Evolutionary conservation across 2,329 filamentous ascomycete genomes (phyloP).

Genomic region (Thermothelomyces thermophilus): DNA sequence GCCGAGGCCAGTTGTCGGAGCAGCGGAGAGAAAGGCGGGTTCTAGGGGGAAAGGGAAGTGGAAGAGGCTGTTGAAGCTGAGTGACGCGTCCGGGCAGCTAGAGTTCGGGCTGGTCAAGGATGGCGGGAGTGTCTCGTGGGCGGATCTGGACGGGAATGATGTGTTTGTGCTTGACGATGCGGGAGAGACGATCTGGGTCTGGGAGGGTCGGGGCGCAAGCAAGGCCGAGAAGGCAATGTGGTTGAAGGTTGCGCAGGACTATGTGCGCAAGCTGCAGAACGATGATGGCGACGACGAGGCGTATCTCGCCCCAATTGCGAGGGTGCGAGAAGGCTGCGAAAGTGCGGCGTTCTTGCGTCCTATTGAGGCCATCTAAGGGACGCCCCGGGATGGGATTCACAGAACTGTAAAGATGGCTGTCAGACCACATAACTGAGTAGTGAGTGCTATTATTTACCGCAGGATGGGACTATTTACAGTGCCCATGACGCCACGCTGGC

Average conservation of each 20-base stretch:
- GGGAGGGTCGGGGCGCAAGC: slow-evolving; percentile 4
- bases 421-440: too few species aligned
- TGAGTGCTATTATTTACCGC: too few species aligned
- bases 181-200: slow-evolving; percentile 2
- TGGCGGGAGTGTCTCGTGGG: not conserved
- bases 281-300: slow-evolving; percentile 29
- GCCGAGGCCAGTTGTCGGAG: not conserved
- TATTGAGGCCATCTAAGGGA: slow-evolving; percentile 28
- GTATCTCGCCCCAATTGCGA: slow-evolving; percentile 46
- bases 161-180: slow-evolving; percentile 7
- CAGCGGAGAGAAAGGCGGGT: not conserved
- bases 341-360: slow-evolving; percentile 45
- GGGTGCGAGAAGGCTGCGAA: slow-evolving; percentile 52
- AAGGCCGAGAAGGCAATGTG: slow-evolving; percentile 7
- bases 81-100: slow-evolving; percentile 1
- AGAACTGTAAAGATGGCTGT: too few species aligned
- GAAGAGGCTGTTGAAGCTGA: slow-evolving; percentile 8
- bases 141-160: slow-evolving; percentile 1
- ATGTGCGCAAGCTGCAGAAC: slow-evolving; percentile 29
- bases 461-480: too few species aligned
- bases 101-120: slow-evolving; percentile 2
- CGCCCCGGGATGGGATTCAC: not conserved
- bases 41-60: not conserved
- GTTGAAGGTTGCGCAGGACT: slow-evolving; percentile 5
- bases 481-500: not conserved